Evolutionary conservation across 306 rosid genomes (phyloP).

Genomic region (Begonia fuchsioides): DNA sequence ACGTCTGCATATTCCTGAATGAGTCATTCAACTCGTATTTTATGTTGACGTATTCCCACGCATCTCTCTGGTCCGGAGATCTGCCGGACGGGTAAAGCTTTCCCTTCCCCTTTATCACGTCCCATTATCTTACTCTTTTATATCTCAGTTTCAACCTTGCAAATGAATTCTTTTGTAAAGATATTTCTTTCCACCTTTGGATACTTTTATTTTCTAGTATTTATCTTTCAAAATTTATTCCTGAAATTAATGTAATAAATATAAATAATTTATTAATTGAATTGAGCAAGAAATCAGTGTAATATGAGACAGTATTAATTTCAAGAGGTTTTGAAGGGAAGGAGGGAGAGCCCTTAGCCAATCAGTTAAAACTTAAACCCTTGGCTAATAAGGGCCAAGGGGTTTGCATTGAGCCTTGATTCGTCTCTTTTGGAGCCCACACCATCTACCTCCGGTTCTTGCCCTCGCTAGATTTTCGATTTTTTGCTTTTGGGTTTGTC

Average conservation of each 20-base stretch:
- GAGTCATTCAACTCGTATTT: background rate
- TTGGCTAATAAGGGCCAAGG: conserved; percentile 1
- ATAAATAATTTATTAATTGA: too few relatives aligned
- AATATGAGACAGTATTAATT: too few relatives aligned
- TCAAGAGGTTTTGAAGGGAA: background rate
- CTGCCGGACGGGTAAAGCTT: conserved; percentile 4
- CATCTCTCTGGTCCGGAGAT: conserved; percentile 5
- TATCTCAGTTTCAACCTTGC: background rate
- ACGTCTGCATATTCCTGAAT: background rate
- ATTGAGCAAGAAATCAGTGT: too few relatives aligned
- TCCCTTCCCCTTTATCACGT: background rate
- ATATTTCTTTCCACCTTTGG: too few relatives aligned
- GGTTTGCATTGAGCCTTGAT: conserved; percentile 1
- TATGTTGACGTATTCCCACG: background rate
- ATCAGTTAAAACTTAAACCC: background rate
- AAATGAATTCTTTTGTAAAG: conserved; percentile 4
- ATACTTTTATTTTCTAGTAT: too few relatives aligned
- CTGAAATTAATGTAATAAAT: too few relatives aligned
- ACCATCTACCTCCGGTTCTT: conserved; percentile 7
- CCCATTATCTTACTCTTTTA: too few relatives aligned
- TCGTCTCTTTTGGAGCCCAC: conserved; percentile 1
- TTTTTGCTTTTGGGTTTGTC: background rate
- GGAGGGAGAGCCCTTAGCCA: background rate
- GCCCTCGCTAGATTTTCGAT: background rate
- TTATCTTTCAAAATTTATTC: too few relatives aligned